Conservation (phyloP, 2,329 filamentous ascomycete species). For the Coleophoma crateriformis region DNA sequence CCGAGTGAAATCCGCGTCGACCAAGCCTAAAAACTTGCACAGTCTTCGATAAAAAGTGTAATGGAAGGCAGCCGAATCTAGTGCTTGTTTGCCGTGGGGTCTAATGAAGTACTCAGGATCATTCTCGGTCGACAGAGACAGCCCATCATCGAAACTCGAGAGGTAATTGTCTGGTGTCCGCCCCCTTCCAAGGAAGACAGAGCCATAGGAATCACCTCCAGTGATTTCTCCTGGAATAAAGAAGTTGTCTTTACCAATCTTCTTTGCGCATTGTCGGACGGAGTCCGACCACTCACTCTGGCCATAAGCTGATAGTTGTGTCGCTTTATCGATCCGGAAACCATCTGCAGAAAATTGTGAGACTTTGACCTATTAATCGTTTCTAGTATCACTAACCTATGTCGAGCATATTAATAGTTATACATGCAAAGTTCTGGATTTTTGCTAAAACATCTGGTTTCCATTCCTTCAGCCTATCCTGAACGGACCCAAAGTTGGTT, state of each 20-base stretch:
- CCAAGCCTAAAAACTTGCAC: not conserved
- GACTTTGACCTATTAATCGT: not conserved
- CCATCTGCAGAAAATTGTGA: slow-evolving; percentile 36
- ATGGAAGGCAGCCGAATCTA: not conserved
- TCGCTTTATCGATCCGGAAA: slow-evolving; percentile 61
- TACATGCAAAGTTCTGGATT: slow-evolving; percentile 55
- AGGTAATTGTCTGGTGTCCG: not conserved
- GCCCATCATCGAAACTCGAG: not conserved
- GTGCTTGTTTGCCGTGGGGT: not conserved
- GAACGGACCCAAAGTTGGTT: slow-evolving; percentile 59
- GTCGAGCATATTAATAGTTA: slow-evolving; percentile 54
- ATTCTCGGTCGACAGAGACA: not conserved
- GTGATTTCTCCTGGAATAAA: slow-evolving; percentile 59
- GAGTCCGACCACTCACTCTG: slow-evolving; percentile 51
- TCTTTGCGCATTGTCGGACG: slow-evolving; percentile 49
- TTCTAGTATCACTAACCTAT: slow-evolving; percentile 26
- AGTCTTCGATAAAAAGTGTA: not conserved
- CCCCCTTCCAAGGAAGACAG: slow-evolving; percentile 50
- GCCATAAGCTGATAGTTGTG: slow-evolving; percentile 56
- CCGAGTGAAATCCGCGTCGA: not conserved
- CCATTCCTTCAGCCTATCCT: slow-evolving; percentile 62
- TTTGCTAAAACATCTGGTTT: slow-evolving; percentile 48
- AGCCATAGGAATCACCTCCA: slow-evolving; percentile 51
- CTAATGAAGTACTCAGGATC: not conserved
- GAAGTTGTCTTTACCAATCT: slow-evolving; percentile 56